These are phyloP conservation scores for Musa schizocarpa DNA, from an alignment of 176 grass and related monocot genomes.

Conservation along the genomic window DNA sequence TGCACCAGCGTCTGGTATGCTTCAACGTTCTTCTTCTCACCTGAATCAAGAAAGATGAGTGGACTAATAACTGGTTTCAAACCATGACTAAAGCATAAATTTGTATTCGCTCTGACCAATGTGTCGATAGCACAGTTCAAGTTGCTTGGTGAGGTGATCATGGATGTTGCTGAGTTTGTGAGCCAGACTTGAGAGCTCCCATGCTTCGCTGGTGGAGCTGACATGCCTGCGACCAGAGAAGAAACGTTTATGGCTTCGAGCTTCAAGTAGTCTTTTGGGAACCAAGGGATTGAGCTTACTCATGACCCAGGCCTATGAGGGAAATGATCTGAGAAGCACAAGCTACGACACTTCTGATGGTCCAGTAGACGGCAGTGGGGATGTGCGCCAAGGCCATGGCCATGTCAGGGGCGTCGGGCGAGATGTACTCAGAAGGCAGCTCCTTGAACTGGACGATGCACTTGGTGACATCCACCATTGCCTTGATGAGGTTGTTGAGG, in stretches of 20 bases:
- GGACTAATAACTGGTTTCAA: neutral
- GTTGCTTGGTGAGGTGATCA: conserved; percentile 29
- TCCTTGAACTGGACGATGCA: conserved; percentile 38
- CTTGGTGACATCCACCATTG: conserved; percentile 36
- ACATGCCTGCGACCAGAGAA: conserved; percentile 21
- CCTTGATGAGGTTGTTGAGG: conserved; percentile 38
- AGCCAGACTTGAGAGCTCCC: conserved; percentile 46
- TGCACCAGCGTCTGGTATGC: conserved; percentile 24
- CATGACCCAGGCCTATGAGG: conserved; percentile 30
- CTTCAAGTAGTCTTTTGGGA: conserved; percentile 10
- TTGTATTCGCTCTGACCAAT: conserved; percentile 18
- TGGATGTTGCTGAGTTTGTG: conserved; percentile 41
- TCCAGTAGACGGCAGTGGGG: conserved; percentile 41
- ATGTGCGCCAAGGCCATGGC: conserved; percentile 18
- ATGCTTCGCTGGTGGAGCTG: conserved; percentile 31
- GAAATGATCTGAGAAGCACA: conserved; percentile 34
- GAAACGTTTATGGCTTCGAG: too few relatives aligned
- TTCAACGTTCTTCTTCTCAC: conserved; percentile 30
- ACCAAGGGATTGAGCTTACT: conserved; percentile 18
- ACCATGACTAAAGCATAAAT: too few relatives aligned
- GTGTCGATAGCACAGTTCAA: conserved; percentile 16
- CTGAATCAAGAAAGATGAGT: conserved; percentile 2
- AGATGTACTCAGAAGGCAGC: conserved; percentile 22
- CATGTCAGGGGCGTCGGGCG: conserved; percentile 18
- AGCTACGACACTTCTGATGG: conserved; percentile 27